Conservation (phyloP, 441 rosid species). For the Bocquillonia castaneifolia region DNA sequence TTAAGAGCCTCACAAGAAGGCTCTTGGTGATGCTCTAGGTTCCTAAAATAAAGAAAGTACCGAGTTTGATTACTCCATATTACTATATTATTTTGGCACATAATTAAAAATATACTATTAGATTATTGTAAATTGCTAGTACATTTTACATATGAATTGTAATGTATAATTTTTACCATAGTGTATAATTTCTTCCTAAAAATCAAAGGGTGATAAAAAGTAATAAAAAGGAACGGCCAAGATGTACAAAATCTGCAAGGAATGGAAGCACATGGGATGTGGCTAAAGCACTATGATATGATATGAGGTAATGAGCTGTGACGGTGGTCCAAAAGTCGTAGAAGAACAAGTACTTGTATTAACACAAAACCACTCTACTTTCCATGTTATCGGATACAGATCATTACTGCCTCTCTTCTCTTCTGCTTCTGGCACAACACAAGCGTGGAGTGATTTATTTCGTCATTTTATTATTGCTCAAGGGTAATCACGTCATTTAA, state of each 20-base stretch:
- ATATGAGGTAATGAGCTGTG: slow-evolving; percentile 34
- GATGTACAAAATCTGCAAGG: background rate
- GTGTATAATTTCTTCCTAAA: too few relatives aligned
- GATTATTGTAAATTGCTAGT: too few relatives aligned
- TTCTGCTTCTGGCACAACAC: slow-evolving; percentile 32
- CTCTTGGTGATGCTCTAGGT: too few relatives aligned
- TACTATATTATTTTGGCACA: too few relatives aligned
- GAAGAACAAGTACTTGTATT: background rate
- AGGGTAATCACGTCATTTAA: slow-evolving; percentile 27
- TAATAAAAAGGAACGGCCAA: too few relatives aligned
- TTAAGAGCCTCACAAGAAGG: too few relatives aligned
- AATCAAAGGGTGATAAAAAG: slow-evolving; percentile 15
- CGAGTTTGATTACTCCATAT: too few relatives aligned
- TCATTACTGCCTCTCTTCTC: slow-evolving; percentile 10
- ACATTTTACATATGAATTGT: background rate
- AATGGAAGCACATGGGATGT: slow-evolving; percentile 23
- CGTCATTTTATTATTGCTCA: background rate
- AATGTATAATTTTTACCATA: too few relatives aligned
- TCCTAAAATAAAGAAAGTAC: too few relatives aligned
- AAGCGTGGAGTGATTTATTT: slow-evolving; percentile 21
- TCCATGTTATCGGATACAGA: slow-evolving; percentile 40
- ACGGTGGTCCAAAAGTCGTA: slow-evolving; percentile 53
- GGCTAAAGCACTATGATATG: background rate
- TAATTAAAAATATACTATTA: too few relatives aligned
- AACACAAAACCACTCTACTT: slow-evolving; percentile 12